Percentiles rank a stretch among this genome's conserved stretches.
Evolutionary conservation across 192 early-diverging fungal species (phyloP).

Genomic region (Rhizoclosmatium globosum): DNA sequence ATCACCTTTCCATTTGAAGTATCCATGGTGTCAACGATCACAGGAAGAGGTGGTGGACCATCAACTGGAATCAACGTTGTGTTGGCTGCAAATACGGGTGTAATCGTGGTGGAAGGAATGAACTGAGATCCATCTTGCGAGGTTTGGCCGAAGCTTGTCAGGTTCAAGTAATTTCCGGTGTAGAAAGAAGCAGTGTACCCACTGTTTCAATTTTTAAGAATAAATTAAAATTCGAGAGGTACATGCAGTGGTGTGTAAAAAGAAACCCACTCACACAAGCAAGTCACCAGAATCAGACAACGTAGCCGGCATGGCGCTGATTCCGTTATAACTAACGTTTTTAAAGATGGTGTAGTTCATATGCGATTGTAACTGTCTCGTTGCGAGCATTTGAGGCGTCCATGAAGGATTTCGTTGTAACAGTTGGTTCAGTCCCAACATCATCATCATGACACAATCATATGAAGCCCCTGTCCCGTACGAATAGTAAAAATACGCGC

Average conservation of each 20-base stretch:
- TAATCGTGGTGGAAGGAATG: neutral
- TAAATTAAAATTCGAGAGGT: neutral
- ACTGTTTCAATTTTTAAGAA: neutral
- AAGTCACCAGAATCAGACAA: slow-evolving; percentile 15
- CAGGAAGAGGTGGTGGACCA: neutral
- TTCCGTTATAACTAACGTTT: slow-evolving; percentile 7
- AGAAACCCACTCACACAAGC: neutral
- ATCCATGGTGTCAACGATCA: neutral
- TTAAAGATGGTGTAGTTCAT: slow-evolving; percentile 16
- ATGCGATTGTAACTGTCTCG: neutral
- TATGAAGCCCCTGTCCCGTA: neutral
- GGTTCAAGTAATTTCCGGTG: neutral
- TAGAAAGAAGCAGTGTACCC: neutral
- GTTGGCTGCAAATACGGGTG: neutral
- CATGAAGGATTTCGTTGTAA: neutral
- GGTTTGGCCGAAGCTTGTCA: neutral
- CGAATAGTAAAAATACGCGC: neutral
- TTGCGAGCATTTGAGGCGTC: neutral
- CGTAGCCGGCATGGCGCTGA: neutral
- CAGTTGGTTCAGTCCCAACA: slow-evolving; percentile 8
- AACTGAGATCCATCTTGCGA: neutral
- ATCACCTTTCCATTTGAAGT: neutral
- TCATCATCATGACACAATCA: slow-evolving; percentile 31
- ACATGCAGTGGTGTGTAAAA: neutral
- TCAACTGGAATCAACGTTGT: neutral